Percentiles rank a stretch among this genome's conserved stretches.
phyloP scores from a whole-genome alignment of 108 stramenopile genomes.

The Skeletonema grethae region DNA sequence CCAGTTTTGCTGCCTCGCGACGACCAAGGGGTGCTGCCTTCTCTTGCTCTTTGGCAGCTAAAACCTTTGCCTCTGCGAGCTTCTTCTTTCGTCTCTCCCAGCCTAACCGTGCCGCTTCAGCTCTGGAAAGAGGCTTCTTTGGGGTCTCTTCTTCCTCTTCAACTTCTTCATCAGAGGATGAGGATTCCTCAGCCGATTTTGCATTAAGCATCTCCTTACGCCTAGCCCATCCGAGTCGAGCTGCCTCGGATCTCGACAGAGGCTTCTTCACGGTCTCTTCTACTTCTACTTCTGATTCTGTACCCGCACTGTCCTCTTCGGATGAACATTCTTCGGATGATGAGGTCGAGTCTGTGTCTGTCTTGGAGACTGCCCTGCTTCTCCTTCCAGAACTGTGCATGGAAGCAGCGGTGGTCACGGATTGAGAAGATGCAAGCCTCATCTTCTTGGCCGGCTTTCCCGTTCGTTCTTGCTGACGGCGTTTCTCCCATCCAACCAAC shows the following conservation, averaged over 20 bases:
- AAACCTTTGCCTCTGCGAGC: slow-evolving; percentile 5
- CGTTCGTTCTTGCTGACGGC: slow-evolving; percentile 2
- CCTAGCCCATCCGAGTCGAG: slow-evolving; percentile 1
- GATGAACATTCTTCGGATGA: background rate
- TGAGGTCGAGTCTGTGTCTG: background rate
- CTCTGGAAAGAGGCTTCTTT: background rate
- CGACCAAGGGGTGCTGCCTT: slow-evolving; percentile 10
- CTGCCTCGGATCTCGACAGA: background rate
- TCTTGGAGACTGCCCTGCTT: background rate
- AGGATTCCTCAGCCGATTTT: background rate
- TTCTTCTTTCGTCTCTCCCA: background rate
- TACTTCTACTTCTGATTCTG: background rate
- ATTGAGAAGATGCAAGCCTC: background rate
- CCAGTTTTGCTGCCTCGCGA: slow-evolving; percentile 19
- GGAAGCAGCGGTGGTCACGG: background rate
- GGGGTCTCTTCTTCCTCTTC: background rate
- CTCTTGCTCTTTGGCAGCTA: background rate
- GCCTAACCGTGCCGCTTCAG: slow-evolving; percentile 1
- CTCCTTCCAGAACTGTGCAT: background rate
- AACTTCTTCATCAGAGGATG: background rate
- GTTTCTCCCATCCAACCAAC: slow-evolving; percentile 26
- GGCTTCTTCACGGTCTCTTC: slow-evolving; percentile 2
- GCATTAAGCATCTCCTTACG: background rate
- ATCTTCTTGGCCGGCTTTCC: background rate
- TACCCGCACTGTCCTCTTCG: background rate